phyloP scores from a whole-genome alignment of 75 land plant species.

The Chamaecyparis obtusa region DNA sequence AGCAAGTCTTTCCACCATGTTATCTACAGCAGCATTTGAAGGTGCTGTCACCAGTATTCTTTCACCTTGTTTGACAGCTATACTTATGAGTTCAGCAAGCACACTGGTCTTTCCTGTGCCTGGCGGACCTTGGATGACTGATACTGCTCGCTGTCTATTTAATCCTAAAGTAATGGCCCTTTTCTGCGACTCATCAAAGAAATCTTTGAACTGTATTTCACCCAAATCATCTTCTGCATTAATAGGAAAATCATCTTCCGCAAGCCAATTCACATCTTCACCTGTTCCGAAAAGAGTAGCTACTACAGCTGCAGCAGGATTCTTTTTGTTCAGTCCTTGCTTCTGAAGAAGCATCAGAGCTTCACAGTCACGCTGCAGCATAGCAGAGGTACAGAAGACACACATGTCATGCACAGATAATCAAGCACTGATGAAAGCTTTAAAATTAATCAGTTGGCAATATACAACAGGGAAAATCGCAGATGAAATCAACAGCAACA shows the following conservation, averaged over 20 bases:
- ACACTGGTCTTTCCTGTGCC: conserved; percentile 90
- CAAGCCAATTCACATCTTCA: conserved; percentile 54
- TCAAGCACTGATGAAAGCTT: not conserved
- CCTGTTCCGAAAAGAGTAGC: conserved; percentile 79
- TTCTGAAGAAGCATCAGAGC: conserved; percentile 88
- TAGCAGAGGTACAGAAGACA: not conserved
- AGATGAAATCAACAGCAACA: not conserved
- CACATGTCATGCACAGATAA: not conserved
- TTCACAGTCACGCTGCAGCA: conserved; percentile 81
- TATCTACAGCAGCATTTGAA: conserved; percentile 93
- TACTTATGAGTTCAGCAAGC: conserved; percentile 61
- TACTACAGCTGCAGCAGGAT: conserved; percentile 73
- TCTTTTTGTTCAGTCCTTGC: conserved; percentile 72
- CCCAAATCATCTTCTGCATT: conserved; percentile 18
- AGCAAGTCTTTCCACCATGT: conserved; percentile 81
- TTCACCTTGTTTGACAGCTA: conserved; percentile 72
- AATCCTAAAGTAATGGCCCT: conserved; percentile 66
- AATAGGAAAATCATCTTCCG: conserved; percentile 40
- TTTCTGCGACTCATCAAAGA: conserved; percentile 68
- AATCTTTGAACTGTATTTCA: conserved; percentile 19
- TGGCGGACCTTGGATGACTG: conserved; percentile 86
- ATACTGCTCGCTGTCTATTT: conserved; percentile 64
- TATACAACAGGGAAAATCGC: not conserved
- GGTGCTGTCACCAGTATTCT: conserved; percentile 90
- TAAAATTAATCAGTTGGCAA: not conserved